These are phyloP conservation scores for Candida patagonica DNA, from an alignment of 805 yeast genomes.

Conservation along the genomic window DNA sequence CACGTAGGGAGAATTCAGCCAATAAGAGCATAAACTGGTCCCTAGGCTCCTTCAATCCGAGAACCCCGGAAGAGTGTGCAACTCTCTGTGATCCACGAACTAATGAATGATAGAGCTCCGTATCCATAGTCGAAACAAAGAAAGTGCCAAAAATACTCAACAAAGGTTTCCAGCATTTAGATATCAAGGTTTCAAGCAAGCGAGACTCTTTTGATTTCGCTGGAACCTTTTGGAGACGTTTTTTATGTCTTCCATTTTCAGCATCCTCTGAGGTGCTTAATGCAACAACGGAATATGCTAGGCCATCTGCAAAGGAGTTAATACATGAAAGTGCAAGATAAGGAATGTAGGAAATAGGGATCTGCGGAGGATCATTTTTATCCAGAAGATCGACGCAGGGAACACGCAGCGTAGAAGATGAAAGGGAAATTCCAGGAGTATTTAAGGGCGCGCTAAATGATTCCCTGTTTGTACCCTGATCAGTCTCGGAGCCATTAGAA, in stretches of 20 bases:
- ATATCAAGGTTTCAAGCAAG: conserved; percentile 13
- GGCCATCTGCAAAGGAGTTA: conserved; percentile 55
- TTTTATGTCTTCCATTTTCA: neutral
- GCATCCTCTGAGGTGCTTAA: conserved; percentile 1
- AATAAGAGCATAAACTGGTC: conserved; percentile 41
- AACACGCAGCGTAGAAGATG: conserved; percentile 39
- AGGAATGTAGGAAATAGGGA: conserved; percentile 53
- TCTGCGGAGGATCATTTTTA: conserved; percentile 64
- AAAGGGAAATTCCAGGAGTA: conserved; percentile 11
- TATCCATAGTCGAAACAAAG: conserved; percentile 59
- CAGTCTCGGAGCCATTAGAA: conserved; percentile 3
- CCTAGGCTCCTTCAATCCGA: conserved; percentile 48
- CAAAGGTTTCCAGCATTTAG: conserved; percentile 29
- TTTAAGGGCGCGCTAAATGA: neutral
- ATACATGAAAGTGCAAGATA: conserved; percentile 48
- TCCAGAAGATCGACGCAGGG: conserved; percentile 69
- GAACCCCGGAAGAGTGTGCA: conserved; percentile 72
- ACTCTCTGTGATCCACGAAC: conserved; percentile 71
- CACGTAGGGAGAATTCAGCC: conserved; percentile 20
- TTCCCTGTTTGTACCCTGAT: neutral
- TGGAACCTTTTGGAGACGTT: neutral
- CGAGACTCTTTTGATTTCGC: neutral
- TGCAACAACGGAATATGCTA: conserved; percentile 35
- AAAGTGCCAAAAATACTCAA: conserved; percentile 40
- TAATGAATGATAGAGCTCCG: conserved; percentile 55